phyloP scores from a whole-genome alignment of 2,329 filamentous ascomycete genomes.

The Pestalotiopsis sp. region DNA sequence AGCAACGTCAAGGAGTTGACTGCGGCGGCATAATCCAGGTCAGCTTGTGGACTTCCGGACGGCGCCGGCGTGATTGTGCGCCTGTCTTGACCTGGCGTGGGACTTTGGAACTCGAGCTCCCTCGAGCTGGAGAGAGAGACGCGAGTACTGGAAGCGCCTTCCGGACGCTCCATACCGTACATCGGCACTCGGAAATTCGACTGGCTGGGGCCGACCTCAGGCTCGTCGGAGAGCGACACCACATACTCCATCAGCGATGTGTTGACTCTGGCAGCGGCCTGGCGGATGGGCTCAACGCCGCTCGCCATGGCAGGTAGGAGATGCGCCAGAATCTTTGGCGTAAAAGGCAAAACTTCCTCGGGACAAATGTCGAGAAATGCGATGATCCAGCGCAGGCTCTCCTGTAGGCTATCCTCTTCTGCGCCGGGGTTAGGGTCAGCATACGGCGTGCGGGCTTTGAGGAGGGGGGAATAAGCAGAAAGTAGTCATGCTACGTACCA shows the following conservation, averaged over 20 bases:
- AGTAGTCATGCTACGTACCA: slow-evolving; percentile 51
- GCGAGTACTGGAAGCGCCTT: slow-evolving; percentile 52
- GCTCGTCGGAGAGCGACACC: slow-evolving; percentile 81
- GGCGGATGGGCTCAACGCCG: slow-evolving; percentile 83
- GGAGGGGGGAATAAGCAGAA: slow-evolving; percentile 13
- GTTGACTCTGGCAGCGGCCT: slow-evolving; percentile 88
- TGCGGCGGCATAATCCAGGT: slow-evolving; percentile 94
- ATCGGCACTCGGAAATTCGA: slow-evolving; percentile 42
- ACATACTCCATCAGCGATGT: slow-evolving; percentile 92
- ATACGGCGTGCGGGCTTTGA: not conserved
- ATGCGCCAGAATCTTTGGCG: slow-evolving; percentile 87
- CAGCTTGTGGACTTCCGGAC: slow-evolving; percentile 52
- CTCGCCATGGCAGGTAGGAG: slow-evolving; percentile 94
- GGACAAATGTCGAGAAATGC: slow-evolving; percentile 97
- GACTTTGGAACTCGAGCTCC: slow-evolving; percentile 56
- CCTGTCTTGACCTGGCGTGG: slow-evolving; percentile 53
- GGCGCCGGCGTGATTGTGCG: slow-evolving; percentile 44
- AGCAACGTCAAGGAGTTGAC: slow-evolving; percentile 91
- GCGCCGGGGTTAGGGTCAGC: slow-evolving; percentile 22
- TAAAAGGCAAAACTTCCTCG: slow-evolving; percentile 93
- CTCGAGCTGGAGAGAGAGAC: slow-evolving; percentile 56
- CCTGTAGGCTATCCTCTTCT: slow-evolving; percentile 91
- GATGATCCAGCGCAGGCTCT: slow-evolving; percentile 92
- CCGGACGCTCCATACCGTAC: slow-evolving; percentile 46
- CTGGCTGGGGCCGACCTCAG: slow-evolving; percentile 38